Evolutionary conservation across 345 rosid genomes (phyloP), one percentile per base, ranked within the genome.

Genomic region (Eucalyptus coolabah): DNA sequence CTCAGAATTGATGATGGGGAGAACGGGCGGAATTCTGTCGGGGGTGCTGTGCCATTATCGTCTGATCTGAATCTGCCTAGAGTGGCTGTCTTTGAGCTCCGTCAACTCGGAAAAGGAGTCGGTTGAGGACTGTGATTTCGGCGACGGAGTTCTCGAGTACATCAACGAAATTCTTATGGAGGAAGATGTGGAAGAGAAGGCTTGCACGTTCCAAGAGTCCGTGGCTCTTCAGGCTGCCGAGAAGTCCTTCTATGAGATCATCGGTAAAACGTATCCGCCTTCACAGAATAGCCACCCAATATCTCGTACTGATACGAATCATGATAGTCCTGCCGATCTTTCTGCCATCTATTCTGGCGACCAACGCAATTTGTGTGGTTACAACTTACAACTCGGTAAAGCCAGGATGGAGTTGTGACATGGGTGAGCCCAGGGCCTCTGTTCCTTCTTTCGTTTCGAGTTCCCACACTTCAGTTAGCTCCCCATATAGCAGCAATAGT

Each of bases 171-270:
- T 96, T 89, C 96, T 96, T 63, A 92, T 96, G 98, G 96, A 96
- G 91, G 97, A 94, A 90, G 96, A 95, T 88, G 94, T 92, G 91
- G 96, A 92, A 88, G 96, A 93, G 91, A 94, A 94, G 90, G 60
- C 92, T 6, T 93, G 95, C 87, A 94, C 94, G 95, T 93, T 95
- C 90, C 96, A 94, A 80, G 96, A 94, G 89, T 94, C 96, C 30
- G 91, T 95, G 4, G 96, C 94, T 21, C 95, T 96, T 82, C 96
- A 93, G 87, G 96, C 94, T 51, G 95, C 96, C 7, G 98, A 96
- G 93, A 94, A 92, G 88, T 93, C 98, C 0, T 93, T 95, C 53
- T 96, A 95, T 86, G 96, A 95, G 88, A 94, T 95, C 90, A 91
- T 96, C 21, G 96, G 98, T 80, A 89, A 94, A 92, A 91, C 69